Evolutionary conservation across 257 asterid genomes (phyloP).

Genomic region (Nicotiana paniculata): DNA sequence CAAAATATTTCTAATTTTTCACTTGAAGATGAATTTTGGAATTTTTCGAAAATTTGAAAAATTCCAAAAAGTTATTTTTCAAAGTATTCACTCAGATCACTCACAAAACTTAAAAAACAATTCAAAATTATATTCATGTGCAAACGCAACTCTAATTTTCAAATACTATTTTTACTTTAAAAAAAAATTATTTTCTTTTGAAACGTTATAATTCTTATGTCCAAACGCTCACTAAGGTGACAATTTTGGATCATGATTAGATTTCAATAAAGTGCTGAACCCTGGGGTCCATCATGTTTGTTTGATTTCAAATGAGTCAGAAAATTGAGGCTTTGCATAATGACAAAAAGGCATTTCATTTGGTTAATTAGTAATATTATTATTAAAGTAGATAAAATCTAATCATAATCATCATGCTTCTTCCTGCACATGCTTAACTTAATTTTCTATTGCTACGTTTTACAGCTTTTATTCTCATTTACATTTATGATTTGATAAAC

Average conservation of each 20-base stretch:
- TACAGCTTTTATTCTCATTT: neutral
- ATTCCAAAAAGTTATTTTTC: too few relatives aligned
- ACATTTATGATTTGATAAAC: neutral
- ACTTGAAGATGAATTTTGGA: too few relatives aligned
- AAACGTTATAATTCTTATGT: too few relatives aligned
- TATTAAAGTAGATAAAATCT: neutral
- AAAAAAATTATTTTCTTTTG: too few relatives aligned
- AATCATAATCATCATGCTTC: neutral
- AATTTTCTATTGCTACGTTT: neutral
- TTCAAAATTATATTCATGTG: too few relatives aligned
- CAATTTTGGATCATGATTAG: neutral
- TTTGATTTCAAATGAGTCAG: neutral
- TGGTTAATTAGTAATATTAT: neutral
- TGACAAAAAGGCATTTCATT: neutral
- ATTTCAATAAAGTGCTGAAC: neutral
- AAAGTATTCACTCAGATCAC: too few relatives aligned
- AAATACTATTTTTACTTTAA: too few relatives aligned
- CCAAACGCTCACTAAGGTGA: neutral
- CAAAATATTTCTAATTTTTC: too few relatives aligned
- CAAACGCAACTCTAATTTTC: too few relatives aligned
- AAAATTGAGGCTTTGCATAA: conserved; percentile 1
- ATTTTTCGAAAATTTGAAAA: too few relatives aligned
- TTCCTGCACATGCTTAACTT: neutral
- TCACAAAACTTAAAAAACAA: too few relatives aligned
- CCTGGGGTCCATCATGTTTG: neutral